Conservation (phyloP, 2,329 filamentous ascomycete genomes). For the Alternaria ventricosa region DNA sequence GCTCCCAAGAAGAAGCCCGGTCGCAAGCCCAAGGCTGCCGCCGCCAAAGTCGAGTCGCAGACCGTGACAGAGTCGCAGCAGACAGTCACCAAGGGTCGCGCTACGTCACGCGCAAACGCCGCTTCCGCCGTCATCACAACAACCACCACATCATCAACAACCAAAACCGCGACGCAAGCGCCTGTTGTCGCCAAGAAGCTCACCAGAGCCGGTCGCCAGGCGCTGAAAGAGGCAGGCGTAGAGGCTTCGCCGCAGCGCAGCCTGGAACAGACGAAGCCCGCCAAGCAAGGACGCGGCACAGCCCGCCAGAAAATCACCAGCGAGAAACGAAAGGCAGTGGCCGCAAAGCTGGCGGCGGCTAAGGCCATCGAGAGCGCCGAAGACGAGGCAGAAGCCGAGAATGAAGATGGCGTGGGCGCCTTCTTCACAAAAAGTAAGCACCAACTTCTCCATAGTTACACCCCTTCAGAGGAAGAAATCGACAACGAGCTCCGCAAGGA, state of each 20-base stretch:
- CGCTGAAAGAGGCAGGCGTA: slow-evolving; percentile 14
- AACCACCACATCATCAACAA: slow-evolving; percentile 8
- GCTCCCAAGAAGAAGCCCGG: slow-evolving; percentile 15
- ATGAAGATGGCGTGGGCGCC: slow-evolving; percentile 20
- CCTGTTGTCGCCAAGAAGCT: slow-evolving; percentile 16
- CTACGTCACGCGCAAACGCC: slow-evolving; percentile 18
- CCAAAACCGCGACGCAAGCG: not conserved
- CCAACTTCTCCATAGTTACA: slow-evolving; percentile 1
- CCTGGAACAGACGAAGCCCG: slow-evolving; percentile 12
- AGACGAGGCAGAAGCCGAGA: slow-evolving; percentile 21
- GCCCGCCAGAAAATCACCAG: slow-evolving; percentile 4
- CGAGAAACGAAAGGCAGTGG: slow-evolving; percentile 14
- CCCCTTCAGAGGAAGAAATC: not conserved
- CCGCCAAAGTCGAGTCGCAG: slow-evolving; percentile 15
- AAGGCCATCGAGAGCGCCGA: slow-evolving; percentile 11
- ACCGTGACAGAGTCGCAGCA: slow-evolving; percentile 13
- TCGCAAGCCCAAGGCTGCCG: slow-evolving; percentile 17
- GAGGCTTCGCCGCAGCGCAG: slow-evolving; percentile 25
- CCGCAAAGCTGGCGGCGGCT: slow-evolving; percentile 5
- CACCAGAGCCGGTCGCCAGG: slow-evolving; percentile 19
- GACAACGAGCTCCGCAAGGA: not conserved
- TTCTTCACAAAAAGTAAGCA: slow-evolving; percentile 32
- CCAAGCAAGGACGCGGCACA: slow-evolving; percentile 18
- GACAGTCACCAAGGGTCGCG: slow-evolving; percentile 9
- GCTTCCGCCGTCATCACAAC: slow-evolving; percentile 10